phyloP scores from a whole-genome alignment of 148 eudicot genomes.

The Rhododendron griersonianum region DNA sequence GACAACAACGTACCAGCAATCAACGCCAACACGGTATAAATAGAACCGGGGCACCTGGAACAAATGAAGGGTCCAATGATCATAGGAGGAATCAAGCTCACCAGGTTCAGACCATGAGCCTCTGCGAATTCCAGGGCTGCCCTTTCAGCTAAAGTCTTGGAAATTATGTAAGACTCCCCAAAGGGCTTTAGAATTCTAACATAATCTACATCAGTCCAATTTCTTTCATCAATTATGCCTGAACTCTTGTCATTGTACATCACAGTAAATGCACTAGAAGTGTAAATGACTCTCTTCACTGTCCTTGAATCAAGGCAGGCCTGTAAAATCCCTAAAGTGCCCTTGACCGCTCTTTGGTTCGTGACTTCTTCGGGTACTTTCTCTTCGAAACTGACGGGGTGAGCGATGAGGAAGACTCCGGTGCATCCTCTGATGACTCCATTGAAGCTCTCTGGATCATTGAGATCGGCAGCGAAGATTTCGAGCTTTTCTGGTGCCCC shows the following conservation, averaged over 20 bases:
- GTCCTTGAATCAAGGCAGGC: conserved; percentile 36
- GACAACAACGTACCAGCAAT: conserved; percentile 25
- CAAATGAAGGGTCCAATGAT: conserved; percentile 37
- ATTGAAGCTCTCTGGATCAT: conserved; percentile 27
- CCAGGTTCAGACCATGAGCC: conserved; percentile 32
- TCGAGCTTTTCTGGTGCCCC: conserved; percentile 35
- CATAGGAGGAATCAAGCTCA: conserved; percentile 29
- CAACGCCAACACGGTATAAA: conserved; percentile 19
- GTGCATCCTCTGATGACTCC: conserved; percentile 32
- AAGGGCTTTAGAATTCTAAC: conserved; percentile 7
- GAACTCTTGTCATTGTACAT: conserved; percentile 7
- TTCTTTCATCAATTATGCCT: conserved; percentile 20
- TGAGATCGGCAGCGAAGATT: conserved; percentile 34
- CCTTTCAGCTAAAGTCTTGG: conserved; percentile 40
- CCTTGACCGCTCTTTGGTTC: conserved; percentile 24
- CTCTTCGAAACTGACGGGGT: conserved; percentile 25
- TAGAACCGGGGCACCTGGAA: conserved; percentile 27
- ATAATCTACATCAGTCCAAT: conserved; percentile 30
- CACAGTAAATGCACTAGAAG: conserved; percentile 29
- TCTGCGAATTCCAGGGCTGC: conserved; percentile 37
- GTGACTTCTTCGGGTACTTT: conserved; percentile 29
- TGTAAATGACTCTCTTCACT: conserved; percentile 42
- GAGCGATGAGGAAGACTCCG: conserved; percentile 46
- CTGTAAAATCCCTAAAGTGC: conserved; percentile 21
- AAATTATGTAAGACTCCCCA: conserved; percentile 24